A percentile compares a stretch with the other conserved stretches of the same genome.
Conservation (phyloP, 345 rosid species). For the Conringia planisiliqua region DNA sequence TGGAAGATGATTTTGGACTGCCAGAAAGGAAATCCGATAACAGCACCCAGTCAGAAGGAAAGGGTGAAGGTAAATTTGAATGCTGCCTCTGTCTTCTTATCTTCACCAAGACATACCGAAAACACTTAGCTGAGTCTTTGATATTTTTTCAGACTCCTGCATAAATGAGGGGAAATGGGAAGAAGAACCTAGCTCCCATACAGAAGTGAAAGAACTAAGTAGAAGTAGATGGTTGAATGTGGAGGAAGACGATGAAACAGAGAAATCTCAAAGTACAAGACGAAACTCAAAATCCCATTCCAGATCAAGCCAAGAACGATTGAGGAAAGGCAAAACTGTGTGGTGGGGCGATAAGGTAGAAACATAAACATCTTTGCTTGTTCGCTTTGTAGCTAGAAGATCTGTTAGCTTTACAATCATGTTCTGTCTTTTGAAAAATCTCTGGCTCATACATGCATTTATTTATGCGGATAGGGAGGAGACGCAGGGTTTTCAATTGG, state of each 20-base stretch:
- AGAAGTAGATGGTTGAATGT: slow-evolving; percentile 87
- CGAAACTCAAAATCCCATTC: slow-evolving; percentile 46
- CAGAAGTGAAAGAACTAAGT: slow-evolving; percentile 60
- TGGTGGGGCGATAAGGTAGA: slow-evolving; percentile 89
- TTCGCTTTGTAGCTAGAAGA: not conserved
- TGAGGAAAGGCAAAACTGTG: slow-evolving; percentile 61
- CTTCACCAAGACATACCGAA: not conserved
- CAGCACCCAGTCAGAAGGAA: slow-evolving; percentile 19
- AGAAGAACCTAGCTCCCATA: slow-evolving; percentile 43
- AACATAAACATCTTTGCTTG: not conserved
- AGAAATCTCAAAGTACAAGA: slow-evolving; percentile 35
- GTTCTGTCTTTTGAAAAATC: not conserved
- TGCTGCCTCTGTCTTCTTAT: not conserved
- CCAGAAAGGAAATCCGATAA: slow-evolving; percentile 46
- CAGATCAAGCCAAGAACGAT: slow-evolving; percentile 46
- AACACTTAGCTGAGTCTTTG: not conserved
- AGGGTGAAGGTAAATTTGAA: slow-evolving; percentile 45
- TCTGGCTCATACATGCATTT: not conserved
- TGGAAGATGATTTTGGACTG: slow-evolving; percentile 62
- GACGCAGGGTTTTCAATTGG: slow-evolving; percentile 75
- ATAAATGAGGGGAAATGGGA: slow-evolving; percentile 44
- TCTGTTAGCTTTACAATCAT: not conserved
- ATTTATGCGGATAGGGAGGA: slow-evolving; percentile 42
- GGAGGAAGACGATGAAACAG: slow-evolving; percentile 56
- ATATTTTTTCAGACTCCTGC: slow-evolving; percentile 31